phyloP scores from a whole-genome alignment of 1,284 basidiomycete genomes.

The Omphalotus olearius region DNA sequence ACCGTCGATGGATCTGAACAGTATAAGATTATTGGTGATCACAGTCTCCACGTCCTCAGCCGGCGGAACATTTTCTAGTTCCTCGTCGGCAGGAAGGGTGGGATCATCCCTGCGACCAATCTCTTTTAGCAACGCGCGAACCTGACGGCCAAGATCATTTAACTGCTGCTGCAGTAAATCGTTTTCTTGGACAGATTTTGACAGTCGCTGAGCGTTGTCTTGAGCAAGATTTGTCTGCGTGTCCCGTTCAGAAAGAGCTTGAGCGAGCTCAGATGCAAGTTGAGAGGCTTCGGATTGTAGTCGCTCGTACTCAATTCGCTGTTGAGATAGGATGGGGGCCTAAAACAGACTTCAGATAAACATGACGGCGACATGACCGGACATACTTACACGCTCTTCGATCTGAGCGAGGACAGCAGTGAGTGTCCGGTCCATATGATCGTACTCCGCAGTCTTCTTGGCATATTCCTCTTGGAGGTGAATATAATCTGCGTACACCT shows the following conservation, averaged over 20 bases:
- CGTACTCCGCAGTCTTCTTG: conserved; percentile 75
- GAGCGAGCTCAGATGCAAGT: conserved; percentile 76
- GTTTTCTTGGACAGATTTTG: conserved; percentile 65
- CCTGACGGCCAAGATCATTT: conserved; percentile 84
- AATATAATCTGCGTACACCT: conserved; percentile 87
- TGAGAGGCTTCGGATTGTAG: conserved; percentile 74
- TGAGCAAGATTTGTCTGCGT: conserved; percentile 41
- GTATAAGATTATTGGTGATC: conserved; percentile 87
- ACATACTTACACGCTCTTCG: conserved; percentile 72
- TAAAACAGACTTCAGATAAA: conserved; percentile 27
- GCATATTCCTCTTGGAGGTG: conserved; percentile 80
- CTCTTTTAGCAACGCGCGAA: conserved; percentile 77
- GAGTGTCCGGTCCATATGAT: conserved; percentile 76
- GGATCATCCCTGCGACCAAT: conserved; percentile 81
- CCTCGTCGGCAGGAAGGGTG: conserved; percentile 67
- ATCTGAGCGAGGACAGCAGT: conserved; percentile 78
- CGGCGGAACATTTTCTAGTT: conserved; percentile 47
- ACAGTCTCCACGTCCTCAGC: conserved; percentile 68
- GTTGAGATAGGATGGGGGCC: conserved; percentile 86
- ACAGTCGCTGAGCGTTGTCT: conserved; percentile 59
- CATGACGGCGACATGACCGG: not conserved
- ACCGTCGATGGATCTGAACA: conserved; percentile 78
- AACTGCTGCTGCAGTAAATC: conserved; percentile 73
- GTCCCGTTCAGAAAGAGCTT: conserved; percentile 69
- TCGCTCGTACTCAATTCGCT: conserved; percentile 81